Evolutionary conservation across 495 filamentous ascomycete genomes (phyloP).

Genomic region (Lentithecium fluviatile): DNA sequence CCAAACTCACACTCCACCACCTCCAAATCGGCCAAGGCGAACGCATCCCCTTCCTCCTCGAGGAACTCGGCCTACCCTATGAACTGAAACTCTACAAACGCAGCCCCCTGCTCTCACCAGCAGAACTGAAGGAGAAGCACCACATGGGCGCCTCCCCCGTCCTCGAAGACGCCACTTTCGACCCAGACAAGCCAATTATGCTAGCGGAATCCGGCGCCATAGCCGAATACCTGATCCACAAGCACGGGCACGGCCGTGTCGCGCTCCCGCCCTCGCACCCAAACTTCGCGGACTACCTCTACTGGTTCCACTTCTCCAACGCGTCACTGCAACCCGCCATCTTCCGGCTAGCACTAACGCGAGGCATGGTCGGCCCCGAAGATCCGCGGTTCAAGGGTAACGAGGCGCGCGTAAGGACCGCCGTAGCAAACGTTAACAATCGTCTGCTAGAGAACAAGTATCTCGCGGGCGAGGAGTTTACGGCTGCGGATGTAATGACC

Average conservation of each 20-base stretch:
- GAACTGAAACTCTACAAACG: constrained; percentile 52
- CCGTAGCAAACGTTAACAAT: constrained; percentile 30
- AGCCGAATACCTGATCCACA: constrained; percentile 57
- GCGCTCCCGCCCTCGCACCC: constrained; percentile 45
- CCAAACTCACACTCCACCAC: constrained; percentile 57
- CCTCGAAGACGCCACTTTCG: constrained; percentile 49
- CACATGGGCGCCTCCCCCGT: constrained; percentile 56
- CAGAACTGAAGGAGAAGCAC: constrained; percentile 44
- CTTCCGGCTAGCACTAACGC: constrained; percentile 24
- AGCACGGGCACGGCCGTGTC: constrained; percentile 50
- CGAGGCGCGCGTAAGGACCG: constrained; percentile 7
- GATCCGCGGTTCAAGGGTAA: constrained; percentile 22
- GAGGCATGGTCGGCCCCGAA: background rate
- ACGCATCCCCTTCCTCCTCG: constrained; percentile 61
- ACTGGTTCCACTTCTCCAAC: constrained; percentile 63
- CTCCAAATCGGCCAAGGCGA: constrained; percentile 58
- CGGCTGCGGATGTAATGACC: constrained; percentile 60
- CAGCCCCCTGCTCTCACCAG: constrained; percentile 52
- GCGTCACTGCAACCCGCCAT: constrained; percentile 51
- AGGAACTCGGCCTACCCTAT: constrained; percentile 60
- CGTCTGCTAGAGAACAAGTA: constrained; percentile 45
- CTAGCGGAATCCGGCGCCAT: constrained; percentile 58
- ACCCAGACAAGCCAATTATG: constrained; percentile 14
- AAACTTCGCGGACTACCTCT: constrained; percentile 56
- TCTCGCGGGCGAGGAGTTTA: constrained; percentile 60